phyloP scores from a whole-genome alignment of 1,284 basidiomycete genomes.

The Porphyrellus sp. region DNA sequence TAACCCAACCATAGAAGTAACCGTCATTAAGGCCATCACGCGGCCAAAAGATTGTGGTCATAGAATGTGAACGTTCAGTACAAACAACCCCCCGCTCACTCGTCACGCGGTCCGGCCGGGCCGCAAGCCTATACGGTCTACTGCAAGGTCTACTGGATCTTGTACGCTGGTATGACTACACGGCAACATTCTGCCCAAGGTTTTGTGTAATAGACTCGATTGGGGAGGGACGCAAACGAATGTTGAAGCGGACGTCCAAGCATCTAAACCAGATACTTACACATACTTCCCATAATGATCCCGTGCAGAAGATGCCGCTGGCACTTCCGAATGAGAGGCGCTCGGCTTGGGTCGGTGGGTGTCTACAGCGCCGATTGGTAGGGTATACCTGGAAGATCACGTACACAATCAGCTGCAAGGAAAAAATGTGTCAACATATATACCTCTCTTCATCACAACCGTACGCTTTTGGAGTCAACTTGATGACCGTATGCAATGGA shows the following conservation, averaged over 20 bases:
- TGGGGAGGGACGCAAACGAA: neutral
- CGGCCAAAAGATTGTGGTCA: slow-evolving; percentile 57
- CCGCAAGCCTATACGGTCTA: slow-evolving; percentile 7
- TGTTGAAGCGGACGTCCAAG: neutral
- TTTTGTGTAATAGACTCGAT: no score
- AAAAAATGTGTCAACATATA: slow-evolving; percentile 3
- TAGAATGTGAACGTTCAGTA: slow-evolving; percentile 10
- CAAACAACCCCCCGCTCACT: neutral
- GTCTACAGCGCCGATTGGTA: slow-evolving; percentile 90
- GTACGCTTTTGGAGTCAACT: slow-evolving; percentile 96
- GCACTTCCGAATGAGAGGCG: slow-evolving; percentile 21
- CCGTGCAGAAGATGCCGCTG: slow-evolving; percentile 18
- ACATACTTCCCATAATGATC: slow-evolving; percentile 32
- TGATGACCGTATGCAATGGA: slow-evolving; percentile 95
- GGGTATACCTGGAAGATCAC: slow-evolving; percentile 56
- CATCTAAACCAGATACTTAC: slow-evolving; percentile 6
- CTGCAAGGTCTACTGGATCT: no score
- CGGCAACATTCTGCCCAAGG: no score
- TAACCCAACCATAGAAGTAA: slow-evolving; percentile 54
- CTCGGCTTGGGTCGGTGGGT: slow-evolving; percentile 89
- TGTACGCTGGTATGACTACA: no score
- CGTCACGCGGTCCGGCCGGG: slow-evolving; percentile 13
- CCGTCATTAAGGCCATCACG: slow-evolving; percentile 42
- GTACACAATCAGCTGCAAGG: slow-evolving; percentile 9
- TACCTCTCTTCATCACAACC: slow-evolving; percentile 97